These are phyloP conservation scores for Hyaloperonospora brassicae DNA, from an alignment of 352 stramenopile genomes.

Conservation along the genomic window DNA sequence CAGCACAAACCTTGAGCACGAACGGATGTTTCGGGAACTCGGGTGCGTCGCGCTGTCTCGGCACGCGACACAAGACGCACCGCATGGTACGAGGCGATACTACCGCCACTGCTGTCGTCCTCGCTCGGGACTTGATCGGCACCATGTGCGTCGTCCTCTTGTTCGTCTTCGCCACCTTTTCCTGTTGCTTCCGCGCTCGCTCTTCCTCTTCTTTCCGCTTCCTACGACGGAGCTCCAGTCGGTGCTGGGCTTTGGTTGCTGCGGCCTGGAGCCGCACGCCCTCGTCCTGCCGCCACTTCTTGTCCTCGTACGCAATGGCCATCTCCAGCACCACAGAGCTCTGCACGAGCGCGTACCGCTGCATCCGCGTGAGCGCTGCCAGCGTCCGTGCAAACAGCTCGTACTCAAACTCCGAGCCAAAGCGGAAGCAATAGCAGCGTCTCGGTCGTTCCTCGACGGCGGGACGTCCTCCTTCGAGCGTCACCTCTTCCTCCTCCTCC, in stretches of 20 bases:
- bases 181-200: constrained; percentile 2
- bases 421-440: constrained; percentile 64
- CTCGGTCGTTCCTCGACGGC: too few species aligned
- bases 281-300: constrained; percentile 13
- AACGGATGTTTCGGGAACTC: constrained; percentile 57
- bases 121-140: constrained; percentile 3
- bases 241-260: constrained; percentile 15
- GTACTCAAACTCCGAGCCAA: constrained; percentile 47
- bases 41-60: constrained; percentile 16
- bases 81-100: constrained; percentile 19
- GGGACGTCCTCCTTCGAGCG: constrained; percentile 1
- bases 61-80: constrained; percentile 44
- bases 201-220: constrained; percentile 7
- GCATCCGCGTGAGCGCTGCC: constrained; percentile 28
- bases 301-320: constrained; percentile 33
- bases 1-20: constrained; percentile 48
- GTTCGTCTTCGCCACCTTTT: neutral
- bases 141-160: neutral
- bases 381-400: constrained; percentile 39
- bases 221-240: constrained; percentile 3
- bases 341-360: constrained; percentile 39
- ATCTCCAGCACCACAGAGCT: constrained; percentile 51
- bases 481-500: neutral
- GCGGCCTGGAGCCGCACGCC: constrained; percentile 8
- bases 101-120: constrained; percentile 7